Evolutionary conservation across 352 stramenopile species (phyloP).

Genomic region (Pythium myriotylum): DNA sequence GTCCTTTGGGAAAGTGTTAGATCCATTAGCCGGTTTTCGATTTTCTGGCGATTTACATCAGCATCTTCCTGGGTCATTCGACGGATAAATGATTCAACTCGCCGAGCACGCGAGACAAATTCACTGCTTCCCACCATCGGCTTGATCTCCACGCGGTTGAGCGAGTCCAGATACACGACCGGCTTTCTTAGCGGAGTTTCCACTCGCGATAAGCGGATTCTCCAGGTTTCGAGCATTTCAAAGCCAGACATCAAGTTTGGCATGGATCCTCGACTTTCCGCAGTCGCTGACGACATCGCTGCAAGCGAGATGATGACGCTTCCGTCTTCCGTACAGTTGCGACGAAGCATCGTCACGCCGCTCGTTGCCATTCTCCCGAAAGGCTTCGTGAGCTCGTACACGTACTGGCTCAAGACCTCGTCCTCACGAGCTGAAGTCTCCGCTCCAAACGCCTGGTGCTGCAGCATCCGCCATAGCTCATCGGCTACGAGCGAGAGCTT

Average conservation of each 20-base stretch:
- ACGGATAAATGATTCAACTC: too few species aligned
- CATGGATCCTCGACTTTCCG: not conserved
- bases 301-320: not conserved
- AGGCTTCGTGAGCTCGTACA: not conserved
- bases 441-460: not conserved
- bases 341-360: not conserved
- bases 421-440: not conserved
- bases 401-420: not conserved
- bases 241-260: constrained; percentile 1
- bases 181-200: not conserved
- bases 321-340: not conserved
- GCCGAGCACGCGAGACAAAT: too few species aligned
- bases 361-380: not conserved
- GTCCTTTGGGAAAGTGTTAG: too few species aligned
- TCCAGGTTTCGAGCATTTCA: constrained; percentile 1
- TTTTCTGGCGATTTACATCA: too few species aligned
- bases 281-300: not conserved
- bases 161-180: not conserved
- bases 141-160: not conserved
- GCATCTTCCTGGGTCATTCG: too few species aligned
- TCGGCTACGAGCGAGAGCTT: constrained; percentile 3
- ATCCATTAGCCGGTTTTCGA: too few species aligned
- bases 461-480: not conserved
- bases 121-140: not conserved
- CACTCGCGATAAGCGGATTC: not conserved